Conservation (phyloP, 192 early-diverging fungal genomes). For the Umbelopsis isabellina region DNA sequence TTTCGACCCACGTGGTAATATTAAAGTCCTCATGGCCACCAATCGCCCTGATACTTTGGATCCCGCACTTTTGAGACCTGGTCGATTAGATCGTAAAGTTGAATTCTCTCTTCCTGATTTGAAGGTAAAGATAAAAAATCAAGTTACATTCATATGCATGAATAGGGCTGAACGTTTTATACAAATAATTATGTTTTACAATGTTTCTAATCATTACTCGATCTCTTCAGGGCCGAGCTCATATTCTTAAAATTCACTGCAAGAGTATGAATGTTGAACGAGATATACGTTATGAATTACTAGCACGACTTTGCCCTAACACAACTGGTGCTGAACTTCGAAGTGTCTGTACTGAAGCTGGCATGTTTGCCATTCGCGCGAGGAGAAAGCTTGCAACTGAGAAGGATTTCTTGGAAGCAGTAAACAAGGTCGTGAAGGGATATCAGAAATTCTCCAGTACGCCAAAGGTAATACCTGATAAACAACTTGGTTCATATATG, state of each 20-base stretch:
- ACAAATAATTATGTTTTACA: neutral
- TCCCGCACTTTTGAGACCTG: conserved; percentile 96
- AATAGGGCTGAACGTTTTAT: too few species aligned
- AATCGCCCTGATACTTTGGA: conserved; percentile 98
- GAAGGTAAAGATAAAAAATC: conserved; percentile 49
- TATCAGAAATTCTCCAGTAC: conserved; percentile 99
- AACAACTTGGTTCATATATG: neutral
- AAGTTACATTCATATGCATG: too few species aligned
- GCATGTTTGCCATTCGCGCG: conserved; percentile 99
- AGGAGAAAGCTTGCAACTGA: conserved; percentile 98
- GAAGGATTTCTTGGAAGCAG: conserved; percentile 99
- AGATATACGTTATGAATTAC: conserved; percentile 98
- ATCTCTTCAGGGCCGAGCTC: conserved; percentile 79
- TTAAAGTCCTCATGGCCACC: conserved; percentile 99
- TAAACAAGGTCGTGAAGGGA: conserved; percentile 99
- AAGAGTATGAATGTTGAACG: conserved; percentile 98
- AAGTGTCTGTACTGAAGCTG: conserved; percentile 99
- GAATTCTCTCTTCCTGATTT: conserved; percentile 97
- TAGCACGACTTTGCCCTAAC: conserved; percentile 98
- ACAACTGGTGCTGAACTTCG: conserved; percentile 98
- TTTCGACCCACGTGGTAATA: conserved; percentile 99
- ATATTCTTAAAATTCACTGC: conserved; percentile 99
- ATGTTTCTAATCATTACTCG: neutral
- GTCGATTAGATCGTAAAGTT: conserved; percentile 97
- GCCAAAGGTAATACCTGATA: conserved; percentile 59